Evolutionary conservation across 2,329 filamentous ascomycete genomes (phyloP).

Genomic region (Mycogone perniciosa): DNA sequence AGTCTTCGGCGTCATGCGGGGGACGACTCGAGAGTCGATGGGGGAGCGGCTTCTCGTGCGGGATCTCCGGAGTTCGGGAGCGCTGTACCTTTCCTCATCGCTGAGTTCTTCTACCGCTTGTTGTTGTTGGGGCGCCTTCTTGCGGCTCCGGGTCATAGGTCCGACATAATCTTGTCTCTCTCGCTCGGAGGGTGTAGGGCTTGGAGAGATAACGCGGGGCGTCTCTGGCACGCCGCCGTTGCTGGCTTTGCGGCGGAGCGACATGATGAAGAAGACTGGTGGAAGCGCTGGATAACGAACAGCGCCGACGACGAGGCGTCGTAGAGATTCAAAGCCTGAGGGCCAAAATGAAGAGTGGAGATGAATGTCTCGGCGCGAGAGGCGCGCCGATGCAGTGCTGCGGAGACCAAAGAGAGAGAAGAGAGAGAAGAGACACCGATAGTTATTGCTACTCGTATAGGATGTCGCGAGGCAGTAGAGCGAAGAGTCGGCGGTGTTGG

Average conservation of each 20-base stretch:
- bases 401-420: constrained; percentile 18
- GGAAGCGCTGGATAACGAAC: constrained; percentile 52
- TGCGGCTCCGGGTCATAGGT: constrained; percentile 70
- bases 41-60: constrained; percentile 68
- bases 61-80: constrained; percentile 51
- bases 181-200: constrained; percentile 52
- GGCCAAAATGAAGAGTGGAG: constrained; percentile 38
- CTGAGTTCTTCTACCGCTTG: constrained; percentile 54
- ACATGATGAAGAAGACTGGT: constrained; percentile 51
- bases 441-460: constrained; percentile 22
- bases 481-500: constrained; percentile 32
- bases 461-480: constrained; percentile 8
- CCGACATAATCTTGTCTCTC: constrained; percentile 50
- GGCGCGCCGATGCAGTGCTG: constrained; percentile 23
- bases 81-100: constrained; percentile 39
- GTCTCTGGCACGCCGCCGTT: constrained; percentile 58
- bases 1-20: constrained; percentile 47
- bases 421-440: constrained; percentile 14
- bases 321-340: constrained; percentile 40
- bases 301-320: constrained; percentile 49
- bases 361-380: constrained; percentile 47
- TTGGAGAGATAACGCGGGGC: constrained; percentile 84
- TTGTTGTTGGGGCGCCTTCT: constrained; percentile 50
- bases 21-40: constrained; percentile 44
- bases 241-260: constrained; percentile 39